These are phyloP conservation scores for Hortaea werneckii DNA, from an alignment of 2,329 filamentous ascomycete species.

Conservation along the genomic window DNA sequence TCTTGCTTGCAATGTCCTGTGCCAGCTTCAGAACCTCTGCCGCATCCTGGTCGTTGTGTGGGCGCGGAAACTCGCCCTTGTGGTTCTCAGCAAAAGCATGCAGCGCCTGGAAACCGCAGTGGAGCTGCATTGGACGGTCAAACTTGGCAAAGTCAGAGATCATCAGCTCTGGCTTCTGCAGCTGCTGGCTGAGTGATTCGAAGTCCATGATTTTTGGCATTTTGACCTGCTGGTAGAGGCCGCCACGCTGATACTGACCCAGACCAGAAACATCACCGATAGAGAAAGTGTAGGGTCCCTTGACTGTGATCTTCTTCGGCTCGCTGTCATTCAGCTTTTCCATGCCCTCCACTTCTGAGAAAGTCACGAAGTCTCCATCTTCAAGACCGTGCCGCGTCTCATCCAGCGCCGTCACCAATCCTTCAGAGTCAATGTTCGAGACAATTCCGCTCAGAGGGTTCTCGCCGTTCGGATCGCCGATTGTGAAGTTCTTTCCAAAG, in stretches of 20 bases:
- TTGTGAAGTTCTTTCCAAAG: slow-evolving; percentile 87
- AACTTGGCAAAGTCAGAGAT: slow-evolving; percentile 97
- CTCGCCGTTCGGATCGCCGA: slow-evolving; percentile 84
- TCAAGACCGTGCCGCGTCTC: slow-evolving; percentile 91
- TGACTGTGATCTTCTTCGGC: slow-evolving; percentile 84
- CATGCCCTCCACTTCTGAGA: slow-evolving; percentile 88
- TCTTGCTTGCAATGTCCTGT: slow-evolving; percentile 56
- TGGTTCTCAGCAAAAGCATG: slow-evolving; percentile 73
- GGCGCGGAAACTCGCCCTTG: slow-evolving; percentile 60
- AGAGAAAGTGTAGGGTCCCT: slow-evolving; percentile 91
- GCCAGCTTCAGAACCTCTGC: slow-evolving; percentile 65
- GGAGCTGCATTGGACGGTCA: slow-evolving; percentile 83
- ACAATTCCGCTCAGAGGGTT: slow-evolving; percentile 79
- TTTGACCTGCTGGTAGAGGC: slow-evolving; percentile 91
- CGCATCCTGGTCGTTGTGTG: slow-evolving; percentile 79
- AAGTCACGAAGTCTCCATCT: slow-evolving; percentile 93
- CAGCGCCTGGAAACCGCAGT: slow-evolving; percentile 84
- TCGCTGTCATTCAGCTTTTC: slow-evolving; percentile 73
- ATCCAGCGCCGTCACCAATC: slow-evolving; percentile 83
- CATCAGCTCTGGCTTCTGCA: slow-evolving; percentile 80
- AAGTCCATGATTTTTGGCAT: slow-evolving; percentile 94
- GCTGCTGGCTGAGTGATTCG: slow-evolving; percentile 63
- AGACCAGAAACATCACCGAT: slow-evolving; percentile 86
- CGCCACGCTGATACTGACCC: slow-evolving; percentile 78
- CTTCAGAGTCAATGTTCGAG: slow-evolving; percentile 79